phyloP scores from a whole-genome alignment of 108 stramenopile species.

The Pseudonitzschia pungens region DNA sequence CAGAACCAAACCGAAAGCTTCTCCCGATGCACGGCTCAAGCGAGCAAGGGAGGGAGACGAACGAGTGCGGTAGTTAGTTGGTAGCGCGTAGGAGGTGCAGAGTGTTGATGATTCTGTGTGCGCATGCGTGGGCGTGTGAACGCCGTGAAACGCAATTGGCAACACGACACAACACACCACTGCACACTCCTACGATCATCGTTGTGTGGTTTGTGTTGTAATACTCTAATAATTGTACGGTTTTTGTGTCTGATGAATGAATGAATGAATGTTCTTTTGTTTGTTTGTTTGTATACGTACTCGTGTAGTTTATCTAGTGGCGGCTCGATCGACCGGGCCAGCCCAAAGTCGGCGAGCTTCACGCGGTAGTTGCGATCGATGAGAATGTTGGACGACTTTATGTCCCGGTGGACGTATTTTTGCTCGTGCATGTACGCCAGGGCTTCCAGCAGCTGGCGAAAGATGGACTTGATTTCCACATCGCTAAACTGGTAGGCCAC shows the following conservation, averaged over 20 bases:
- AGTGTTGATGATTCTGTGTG: too few species aligned
- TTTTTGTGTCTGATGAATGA: not conserved
- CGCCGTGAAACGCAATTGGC: too few species aligned
- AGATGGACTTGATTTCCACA: slow-evolving; percentile 74
- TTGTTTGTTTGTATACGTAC: slow-evolving; percentile 31
- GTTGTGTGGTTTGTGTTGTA: too few species aligned
- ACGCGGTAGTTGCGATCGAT: slow-evolving; percentile 74
- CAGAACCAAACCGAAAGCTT: not conserved
- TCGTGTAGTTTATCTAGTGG: slow-evolving; percentile 57
- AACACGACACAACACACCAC: too few species aligned
- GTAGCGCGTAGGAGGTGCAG: too few species aligned
- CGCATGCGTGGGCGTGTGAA: too few species aligned
- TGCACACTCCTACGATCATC: too few species aligned
- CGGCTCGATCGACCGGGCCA: slow-evolving; percentile 70
- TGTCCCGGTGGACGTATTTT: slow-evolving; percentile 77
- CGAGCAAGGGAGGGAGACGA: too few species aligned
- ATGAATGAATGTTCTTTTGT: too few species aligned
- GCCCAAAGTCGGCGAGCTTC: slow-evolving; percentile 92
- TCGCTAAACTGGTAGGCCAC: slow-evolving; percentile 70
- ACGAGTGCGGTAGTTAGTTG: too few species aligned
- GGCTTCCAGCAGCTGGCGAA: slow-evolving; percentile 70
- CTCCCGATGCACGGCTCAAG: too few species aligned
- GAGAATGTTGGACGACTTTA: slow-evolving; percentile 91
- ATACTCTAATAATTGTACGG: too few species aligned
- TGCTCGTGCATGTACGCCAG: slow-evolving; percentile 76